Evolutionary conservation across 75 land plant species (phyloP).

Genomic region (Picea glauca): DNA sequence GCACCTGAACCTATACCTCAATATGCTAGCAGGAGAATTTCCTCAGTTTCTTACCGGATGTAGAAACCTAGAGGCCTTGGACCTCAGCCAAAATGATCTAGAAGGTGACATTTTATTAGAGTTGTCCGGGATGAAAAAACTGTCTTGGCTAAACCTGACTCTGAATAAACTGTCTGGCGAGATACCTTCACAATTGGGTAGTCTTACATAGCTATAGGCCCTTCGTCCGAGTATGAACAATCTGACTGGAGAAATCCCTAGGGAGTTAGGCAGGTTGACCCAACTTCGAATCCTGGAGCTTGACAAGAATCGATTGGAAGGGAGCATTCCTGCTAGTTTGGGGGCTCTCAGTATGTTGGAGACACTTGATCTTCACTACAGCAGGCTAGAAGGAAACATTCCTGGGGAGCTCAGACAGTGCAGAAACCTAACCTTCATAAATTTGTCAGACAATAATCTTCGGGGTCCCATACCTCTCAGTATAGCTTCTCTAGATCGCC

Average conservation of each 20-base stretch:
- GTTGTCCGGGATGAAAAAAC: not conserved
- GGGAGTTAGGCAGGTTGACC: conserved; percentile 2
- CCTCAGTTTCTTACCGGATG: too few relatives aligned
- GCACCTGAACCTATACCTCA: too few relatives aligned
- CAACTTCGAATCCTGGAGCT: conserved; percentile 10
- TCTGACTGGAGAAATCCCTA: conserved; percentile 11
- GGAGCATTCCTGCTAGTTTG: conserved; percentile 1
- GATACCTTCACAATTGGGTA: conserved; percentile 11
- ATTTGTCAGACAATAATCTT: too few relatives aligned
- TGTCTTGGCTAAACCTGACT: conserved; percentile 8
- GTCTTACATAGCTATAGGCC: not conserved
- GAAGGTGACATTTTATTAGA: conserved; percentile 9
- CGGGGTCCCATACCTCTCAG: too few relatives aligned
- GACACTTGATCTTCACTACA: conserved; percentile 7
- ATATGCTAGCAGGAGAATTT: too few relatives aligned
- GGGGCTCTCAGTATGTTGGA: not conserved
- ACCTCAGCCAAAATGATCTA: too few relatives aligned
- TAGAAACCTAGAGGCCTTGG: too few relatives aligned
- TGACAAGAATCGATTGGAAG: conserved; percentile 11
- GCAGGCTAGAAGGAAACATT: conserved; percentile 3
- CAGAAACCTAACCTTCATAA: too few relatives aligned
- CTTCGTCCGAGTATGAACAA: conserved; percentile 9
- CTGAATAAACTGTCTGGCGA: conserved; percentile 10
- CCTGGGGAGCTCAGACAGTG: conserved; percentile 5
- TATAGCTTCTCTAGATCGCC: too few relatives aligned